Percentiles rank a stretch among this genome's conserved stretches.
Evolutionary conservation across 805 yeast species (phyloP).

Genomic region (Starmerella lactis-condensi): DNA sequence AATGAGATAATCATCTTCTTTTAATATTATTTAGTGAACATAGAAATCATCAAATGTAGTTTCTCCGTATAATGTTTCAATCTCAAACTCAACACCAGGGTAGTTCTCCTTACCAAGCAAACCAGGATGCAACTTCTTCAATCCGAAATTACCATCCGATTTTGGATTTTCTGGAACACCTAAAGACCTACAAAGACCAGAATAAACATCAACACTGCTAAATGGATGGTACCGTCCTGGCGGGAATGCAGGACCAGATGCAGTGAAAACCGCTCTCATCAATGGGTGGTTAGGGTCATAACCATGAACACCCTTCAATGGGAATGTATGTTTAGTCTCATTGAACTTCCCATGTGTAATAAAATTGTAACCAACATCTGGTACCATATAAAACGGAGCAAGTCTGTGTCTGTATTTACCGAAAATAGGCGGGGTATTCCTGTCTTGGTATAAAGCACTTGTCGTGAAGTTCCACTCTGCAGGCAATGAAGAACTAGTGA

Average conservation of each 20-base stretch:
- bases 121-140: conserved; percentile 10
- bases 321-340: conserved; percentile 30
- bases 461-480: conserved; percentile 33
- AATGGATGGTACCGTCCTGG: conserved; percentile 37
- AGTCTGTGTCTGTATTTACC: conserved; percentile 37
- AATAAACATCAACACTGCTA: conserved; percentile 53
- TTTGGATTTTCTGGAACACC: conserved; percentile 30
- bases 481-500: too few relatives aligned
- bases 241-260: conserved; percentile 60
- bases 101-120: conserved; percentile 12
- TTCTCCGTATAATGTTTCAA: conserved; percentile 15
- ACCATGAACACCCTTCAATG: conserved; percentile 71
- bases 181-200: conserved; percentile 51
- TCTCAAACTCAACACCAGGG: conserved; percentile 21
- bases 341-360: conserved; percentile 43
- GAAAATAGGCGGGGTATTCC: not conserved
- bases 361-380: conserved; percentile 62
- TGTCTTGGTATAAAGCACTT: conserved; percentile 1
- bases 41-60: conserved; percentile 20
- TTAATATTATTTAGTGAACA: too few relatives aligned
- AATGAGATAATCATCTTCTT: too few relatives aligned
- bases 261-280: conserved; percentile 71
- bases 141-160: conserved; percentile 35
- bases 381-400: conserved; percentile 75
- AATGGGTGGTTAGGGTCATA: conserved; percentile 57